Evolutionary conservation across 805 yeast genomes (phyloP), one percentile per base, ranked within the genome.

Genomic region (Yamadazyma philogaea): DNA sequence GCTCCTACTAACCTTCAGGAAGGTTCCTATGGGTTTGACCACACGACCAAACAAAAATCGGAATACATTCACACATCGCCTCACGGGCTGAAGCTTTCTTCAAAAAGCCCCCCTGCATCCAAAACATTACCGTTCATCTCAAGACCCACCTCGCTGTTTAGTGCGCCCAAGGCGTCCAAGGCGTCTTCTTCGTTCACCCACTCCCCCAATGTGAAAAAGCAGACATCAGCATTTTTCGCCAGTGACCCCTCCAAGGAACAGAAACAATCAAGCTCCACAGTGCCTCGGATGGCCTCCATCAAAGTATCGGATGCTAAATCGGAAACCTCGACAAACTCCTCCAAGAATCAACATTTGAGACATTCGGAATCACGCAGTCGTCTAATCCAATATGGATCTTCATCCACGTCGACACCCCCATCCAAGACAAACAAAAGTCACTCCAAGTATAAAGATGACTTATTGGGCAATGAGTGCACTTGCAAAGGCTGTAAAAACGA

Each of bases 121-220:
- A 38, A 27, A 22, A 3, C n/a, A n/a, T n/a, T n/a, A 14, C 24
- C 31, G 5, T 26, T 26, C 4, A 21, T 32, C 26, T 15, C 30
- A 8, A 36, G 18, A 17, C 14, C 30, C 15, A 26, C 39, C 22
- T 21, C 30, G 19, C 22, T 22, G 24, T 75, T 41, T 38, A 79
- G 47, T 34, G 66, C 60, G 48, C 72, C 70, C 20, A 59, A 57
- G 1, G 64, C 46, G 19, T 75, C 42, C 39, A 79, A 47, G 33
- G 66, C 60, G 48, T 73, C 70, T 18, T 58, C 57, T 1, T 64
- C 46, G n/a, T 16, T 10, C 7, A 30, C 33, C 3, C 33, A 30
- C 10, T n/a, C 33, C n/a, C 40, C 37, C 8, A 21, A 24, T 6
- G 28, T 37, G 34, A 37, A 37, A 14, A 20, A 30, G 15, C 34